Base-by-base conservation (phyloP, 768 basidiomycete species). In the Boletus bicolor region DNA sequence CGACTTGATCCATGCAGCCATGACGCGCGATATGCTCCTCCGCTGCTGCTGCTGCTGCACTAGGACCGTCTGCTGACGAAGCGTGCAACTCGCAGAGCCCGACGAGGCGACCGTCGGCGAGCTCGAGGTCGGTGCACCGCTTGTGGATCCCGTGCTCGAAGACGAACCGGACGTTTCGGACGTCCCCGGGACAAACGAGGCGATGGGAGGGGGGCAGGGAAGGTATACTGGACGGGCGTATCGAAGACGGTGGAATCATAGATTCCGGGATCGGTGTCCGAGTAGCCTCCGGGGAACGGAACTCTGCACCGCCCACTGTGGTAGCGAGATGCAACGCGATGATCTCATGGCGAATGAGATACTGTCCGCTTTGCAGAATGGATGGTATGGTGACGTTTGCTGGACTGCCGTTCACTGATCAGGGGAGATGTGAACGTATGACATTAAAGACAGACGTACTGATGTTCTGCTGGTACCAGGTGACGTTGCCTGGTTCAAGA, bases 321-420 rank as follows among this genome's bases (percentile, higher is more conserved):
- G 65, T 75, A 7, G 79, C 89, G 44, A 84, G 77, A 64, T 91
- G 90, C 12, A 91, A 80, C 11, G 86, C 85, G 67, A 91, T 85
- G 69, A 91, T 86, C 67, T 92, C 89, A 68, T 89, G 84, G 1
- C 89, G 86, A 65, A 91, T 68, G 55, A 92, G 75, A 68, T 91
- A 91, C 61, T 86, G 81, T 5, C 90, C 90, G 3, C 85, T 72
- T 3, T 82, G 76, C 51, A 92, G 67, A 44, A 77, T 79, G 19
- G 69, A 57, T 1, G 84, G 84, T 45, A 86, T 62, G 0, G 71
- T 75, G 1, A 80, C 70, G 14, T 65, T 73, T 0, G 77, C 76
- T 3, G 75, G 67, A 3, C 51, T 61, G 10, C 82, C 79, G 7
- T 68, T 58, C 72, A 77, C 79, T 78, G 53, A 24, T 41, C 30